Conservation (phyloP, 768 basidiomycete genomes). For the Sporobolomyces pararoseus region DNA sequence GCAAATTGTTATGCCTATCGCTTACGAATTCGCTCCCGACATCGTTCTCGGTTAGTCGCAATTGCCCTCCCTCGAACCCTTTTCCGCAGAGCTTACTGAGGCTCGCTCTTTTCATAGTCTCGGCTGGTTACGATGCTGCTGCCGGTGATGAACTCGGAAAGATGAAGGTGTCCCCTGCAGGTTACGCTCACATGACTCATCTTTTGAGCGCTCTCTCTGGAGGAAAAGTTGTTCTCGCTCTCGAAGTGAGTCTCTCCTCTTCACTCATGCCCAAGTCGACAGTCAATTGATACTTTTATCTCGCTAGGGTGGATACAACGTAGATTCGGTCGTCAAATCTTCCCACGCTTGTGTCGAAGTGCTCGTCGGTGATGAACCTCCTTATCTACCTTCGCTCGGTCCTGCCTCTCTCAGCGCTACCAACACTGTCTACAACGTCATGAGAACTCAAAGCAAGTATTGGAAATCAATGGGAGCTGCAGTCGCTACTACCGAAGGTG, state of each 20-base stretch:
- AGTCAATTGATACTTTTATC: no score
- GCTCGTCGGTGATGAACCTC: constrained; percentile 85
- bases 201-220: constrained; percentile 85
- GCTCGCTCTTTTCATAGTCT: constrained; percentile 60
- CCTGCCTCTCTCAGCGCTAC: constrained; percentile 74
- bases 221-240: constrained; percentile 83
- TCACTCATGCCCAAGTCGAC: no score
- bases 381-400: constrained; percentile 63
- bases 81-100: not conserved
- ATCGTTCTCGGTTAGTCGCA: constrained; percentile 78
- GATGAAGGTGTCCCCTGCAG: constrained; percentile 83
- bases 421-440: constrained; percentile 84
- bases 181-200: constrained; percentile 98
- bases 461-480: constrained; percentile 85
- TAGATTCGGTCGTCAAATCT: constrained; percentile 79
- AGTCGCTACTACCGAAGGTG: constrained; percentile 77
- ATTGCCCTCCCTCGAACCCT: not conserved
- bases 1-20: constrained; percentile 92
- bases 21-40: constrained; percentile 91
- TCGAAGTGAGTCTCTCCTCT: constrained; percentile 63
- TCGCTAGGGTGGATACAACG: constrained; percentile 85
- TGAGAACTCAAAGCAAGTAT: constrained; percentile 77
- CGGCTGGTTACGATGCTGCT: constrained; percentile 96
- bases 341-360: constrained; percentile 79
- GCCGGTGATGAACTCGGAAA: constrained; percentile 85